Conservation (phyloP, 2,329 filamentous ascomycete species). For the Sporothrix sp. region DNA sequence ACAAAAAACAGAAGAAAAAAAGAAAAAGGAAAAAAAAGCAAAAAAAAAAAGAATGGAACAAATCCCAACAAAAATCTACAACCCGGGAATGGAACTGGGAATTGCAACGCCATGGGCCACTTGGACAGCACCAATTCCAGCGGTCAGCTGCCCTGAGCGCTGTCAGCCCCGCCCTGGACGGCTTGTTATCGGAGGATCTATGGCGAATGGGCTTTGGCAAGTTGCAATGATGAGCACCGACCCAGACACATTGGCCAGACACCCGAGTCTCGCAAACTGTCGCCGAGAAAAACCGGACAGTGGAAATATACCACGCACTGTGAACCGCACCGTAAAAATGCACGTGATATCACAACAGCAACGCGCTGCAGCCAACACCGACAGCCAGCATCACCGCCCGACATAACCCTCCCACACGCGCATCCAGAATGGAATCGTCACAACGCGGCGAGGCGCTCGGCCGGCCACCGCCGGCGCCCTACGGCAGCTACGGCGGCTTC, state of each 20-base stretch:
- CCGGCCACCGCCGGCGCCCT: constrained; percentile 20
- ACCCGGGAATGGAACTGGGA: neutral
- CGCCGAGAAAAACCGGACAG: neutral
- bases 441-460: neutral
- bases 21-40: neutral
- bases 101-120: too few relatives aligned
- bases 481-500: constrained; percentile 30
- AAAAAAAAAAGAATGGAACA: neutral
- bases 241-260: too few relatives aligned
- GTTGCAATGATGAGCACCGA: neutral
- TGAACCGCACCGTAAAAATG: neutral
- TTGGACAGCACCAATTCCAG: too few relatives aligned
- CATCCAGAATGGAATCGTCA: constrained; percentile 4
- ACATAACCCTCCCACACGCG: neutral
- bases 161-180: neutral
- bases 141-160: neutral
- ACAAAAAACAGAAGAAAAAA: neutral
- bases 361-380: neutral
- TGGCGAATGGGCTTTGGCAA: constrained; percentile 8
- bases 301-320: too few relatives aligned
- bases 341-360: constrained; percentile 3
- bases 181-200: constrained; percentile 11
- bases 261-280: neutral
- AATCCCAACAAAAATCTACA: too few relatives aligned
- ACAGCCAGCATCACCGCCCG: neutral